Percentiles rank a stretch among this genome's conserved stretches.
Evolutionary conservation across 441 rosid species (phyloP).

Genomic region (Euphorbia schlechtendalii): DNA sequence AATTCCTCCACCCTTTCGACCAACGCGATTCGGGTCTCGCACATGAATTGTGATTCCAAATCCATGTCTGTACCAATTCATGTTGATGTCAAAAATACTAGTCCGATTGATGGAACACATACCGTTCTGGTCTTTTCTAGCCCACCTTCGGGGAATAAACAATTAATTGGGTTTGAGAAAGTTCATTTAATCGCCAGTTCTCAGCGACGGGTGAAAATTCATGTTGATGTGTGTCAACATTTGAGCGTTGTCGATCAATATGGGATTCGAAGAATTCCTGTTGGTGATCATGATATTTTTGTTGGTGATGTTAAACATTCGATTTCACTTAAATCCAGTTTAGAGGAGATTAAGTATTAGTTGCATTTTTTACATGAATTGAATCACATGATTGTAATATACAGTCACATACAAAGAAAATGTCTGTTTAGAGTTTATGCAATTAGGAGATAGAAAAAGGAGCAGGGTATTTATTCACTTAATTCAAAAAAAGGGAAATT

Average conservation of each 20-base stretch:
- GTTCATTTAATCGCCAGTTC: slow-evolving; percentile 56
- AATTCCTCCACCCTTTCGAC: slow-evolving; percentile 27
- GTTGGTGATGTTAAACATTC: slow-evolving; percentile 84
- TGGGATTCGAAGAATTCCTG: slow-evolving; percentile 78
- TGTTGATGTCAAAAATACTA: slow-evolving; percentile 56
- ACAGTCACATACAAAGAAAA: neutral
- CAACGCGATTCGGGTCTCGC: slow-evolving; percentile 37
- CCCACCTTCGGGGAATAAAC: slow-evolving; percentile 50
- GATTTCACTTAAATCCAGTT: slow-evolving; percentile 45
- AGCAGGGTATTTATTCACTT: neutral
- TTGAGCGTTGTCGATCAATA: slow-evolving; percentile 60
- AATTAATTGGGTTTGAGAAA: slow-evolving; percentile 62
- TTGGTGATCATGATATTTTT: slow-evolving; percentile 60
- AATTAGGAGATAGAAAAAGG: neutral
- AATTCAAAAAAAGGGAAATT: neutral
- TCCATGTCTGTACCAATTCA: slow-evolving; percentile 34
- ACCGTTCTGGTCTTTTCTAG: slow-evolving; percentile 58
- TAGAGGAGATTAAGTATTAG: slow-evolving; percentile 28
- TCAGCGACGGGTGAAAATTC: slow-evolving; percentile 34
- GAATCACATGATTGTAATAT: neutral
- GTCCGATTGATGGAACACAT: slow-evolving; percentile 60
- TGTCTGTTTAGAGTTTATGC: neutral
- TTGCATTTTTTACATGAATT: neutral
- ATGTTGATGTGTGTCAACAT: slow-evolving; percentile 63
- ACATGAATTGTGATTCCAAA: slow-evolving; percentile 38